Base-by-base conservation (phyloP, 352 stramenopile genomes). In the Pythium coloratum region DNA sequence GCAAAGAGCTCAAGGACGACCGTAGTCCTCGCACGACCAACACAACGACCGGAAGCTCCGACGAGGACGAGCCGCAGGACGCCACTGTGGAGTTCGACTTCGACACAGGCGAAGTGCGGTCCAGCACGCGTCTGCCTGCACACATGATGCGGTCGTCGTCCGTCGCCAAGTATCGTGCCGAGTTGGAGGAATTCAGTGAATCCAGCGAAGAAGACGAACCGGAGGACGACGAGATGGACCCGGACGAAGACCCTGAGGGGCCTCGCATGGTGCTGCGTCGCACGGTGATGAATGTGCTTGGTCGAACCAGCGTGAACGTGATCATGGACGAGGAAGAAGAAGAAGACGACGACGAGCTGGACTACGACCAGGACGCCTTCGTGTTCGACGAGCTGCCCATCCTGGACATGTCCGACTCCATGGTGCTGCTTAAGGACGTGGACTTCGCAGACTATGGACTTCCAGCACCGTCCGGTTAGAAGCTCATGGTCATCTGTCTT, bases 311-410 rank as follows among this genome's bases (percentile, higher is more conserved):
- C 50, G 63, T 70, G 6, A 75, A 75, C 28, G 69, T 75, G 34
- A 64, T 75, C 40, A 75, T 75, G 69, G 69, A 75, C 38, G 69
- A 64, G 6, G 69, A 75, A 9, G 69, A 75, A 18, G 69, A 68
- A 36, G 69, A 75, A 12, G 62, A 75, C 1, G 62, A 71, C 24
- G 54, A 68, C n/a, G 66, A 65, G n/a, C 24, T 53, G 32, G 60
- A 66, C 1, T 62, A 55, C 30, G 62, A 69, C 6, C 3, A 55
- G 13, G 68, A 66, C 6, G 55, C 66, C 6, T 66, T 72, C 16
- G 58, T 67, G 40, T 63, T 67, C 28, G 66, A 72, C 55, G 66
- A 67, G 46, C 20, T 72, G 10, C 66, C 66, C 59, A 66, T 67
- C 18, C 28, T 66, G 28, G 59, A 66, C 51, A 47, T 66, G 32